Base-by-base conservation (phyloP, 2,329 filamentous ascomycete species). In the Aspergillus sp. region DNA sequence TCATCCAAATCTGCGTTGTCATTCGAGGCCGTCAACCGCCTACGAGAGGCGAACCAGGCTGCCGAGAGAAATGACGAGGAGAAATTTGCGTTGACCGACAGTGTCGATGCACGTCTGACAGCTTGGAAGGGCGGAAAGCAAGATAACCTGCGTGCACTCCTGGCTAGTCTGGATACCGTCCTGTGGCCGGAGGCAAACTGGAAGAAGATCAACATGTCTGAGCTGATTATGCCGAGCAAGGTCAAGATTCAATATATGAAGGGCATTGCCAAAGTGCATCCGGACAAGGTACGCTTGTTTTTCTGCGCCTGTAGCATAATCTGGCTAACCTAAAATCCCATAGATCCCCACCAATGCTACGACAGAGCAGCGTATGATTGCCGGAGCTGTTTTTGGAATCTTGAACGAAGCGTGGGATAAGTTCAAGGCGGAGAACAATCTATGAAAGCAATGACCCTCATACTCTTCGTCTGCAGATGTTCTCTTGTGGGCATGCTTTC, bases 211-310 rank as follows among this genome's bases (percentile, higher is more conserved):
- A 93, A 92, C 34, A 87, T 99, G 87, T 90, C 93, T 66, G 95
- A 99, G 80, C 78, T 99, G 69, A 90, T 99, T 56, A 86, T 97
- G 84, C 89, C 93, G 38, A 93, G 91, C 69, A 97, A 94, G 83
- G 95, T 98, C 76, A 99, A 99, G 86, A 90, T 99, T 66, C 84
- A 91, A 63, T 99, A 99, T 76, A 98, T 99, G 95, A 97, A 97
- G 85, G 95, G 94, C 6, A 98, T 99, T 84, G 92, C 90, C 11
- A 98, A 97, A 84, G 95, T 95, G 69, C 95, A 99, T 84, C 95
- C 95, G 63, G 95, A 99, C 77, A 99, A 99, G 90, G 95, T 97
- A 83, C 79, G 87, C 13, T 30, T 13, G 15, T 19, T 46, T 5
- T 31, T 7, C 22, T n/a, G 22, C n/a, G 48, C 9, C 11, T 15